These are phyloP conservation scores for Wickerhamiella allomyrinae DNA, from an alignment of 805 yeast species.

Conservation along the genomic window DNA sequence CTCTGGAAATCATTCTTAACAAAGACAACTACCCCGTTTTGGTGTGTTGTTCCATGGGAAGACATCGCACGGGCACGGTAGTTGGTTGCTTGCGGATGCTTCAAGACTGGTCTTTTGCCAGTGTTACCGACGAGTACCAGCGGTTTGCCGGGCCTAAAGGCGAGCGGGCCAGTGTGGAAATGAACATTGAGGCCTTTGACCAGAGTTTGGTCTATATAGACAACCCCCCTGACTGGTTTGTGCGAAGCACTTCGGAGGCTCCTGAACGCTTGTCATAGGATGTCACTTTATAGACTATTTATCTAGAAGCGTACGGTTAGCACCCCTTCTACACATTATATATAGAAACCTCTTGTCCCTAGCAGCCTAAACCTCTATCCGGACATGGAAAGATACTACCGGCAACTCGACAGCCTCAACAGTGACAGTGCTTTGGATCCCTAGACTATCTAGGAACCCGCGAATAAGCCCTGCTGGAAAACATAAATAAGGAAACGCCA, in stretches of 20 bases:
- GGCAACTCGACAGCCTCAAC: slow-evolving; percentile 55
- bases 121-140: slow-evolving; percentile 85
- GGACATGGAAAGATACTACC: slow-evolving; percentile 57
- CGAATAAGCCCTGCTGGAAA: slow-evolving; percentile 65
- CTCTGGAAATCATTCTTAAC: slow-evolving; percentile 61
- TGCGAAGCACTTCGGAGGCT: no score
- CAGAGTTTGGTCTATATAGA: slow-evolving; percentile 25
- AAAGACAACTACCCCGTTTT: slow-evolving; percentile 67
- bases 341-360: no score
- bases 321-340: no score
- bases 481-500: slow-evolving; percentile 39
- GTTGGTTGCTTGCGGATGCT: slow-evolving; percentile 83
- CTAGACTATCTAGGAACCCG: slow-evolving; percentile 57
- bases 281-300: no score
- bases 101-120: slow-evolving; percentile 97
- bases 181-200: slow-evolving; percentile 65
- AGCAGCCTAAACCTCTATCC: no score
- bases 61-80: slow-evolving; percentile 94
- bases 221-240: background rate
- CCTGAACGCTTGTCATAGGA: no score
- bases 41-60: slow-evolving; percentile 96
- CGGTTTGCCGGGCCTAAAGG: slow-evolving; percentile 88
- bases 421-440: slow-evolving; percentile 47
- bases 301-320: no score
- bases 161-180: slow-evolving; percentile 81